Conservation (phyloP, 169 alveolate species). For the Toxoplasma gondii region DNA sequence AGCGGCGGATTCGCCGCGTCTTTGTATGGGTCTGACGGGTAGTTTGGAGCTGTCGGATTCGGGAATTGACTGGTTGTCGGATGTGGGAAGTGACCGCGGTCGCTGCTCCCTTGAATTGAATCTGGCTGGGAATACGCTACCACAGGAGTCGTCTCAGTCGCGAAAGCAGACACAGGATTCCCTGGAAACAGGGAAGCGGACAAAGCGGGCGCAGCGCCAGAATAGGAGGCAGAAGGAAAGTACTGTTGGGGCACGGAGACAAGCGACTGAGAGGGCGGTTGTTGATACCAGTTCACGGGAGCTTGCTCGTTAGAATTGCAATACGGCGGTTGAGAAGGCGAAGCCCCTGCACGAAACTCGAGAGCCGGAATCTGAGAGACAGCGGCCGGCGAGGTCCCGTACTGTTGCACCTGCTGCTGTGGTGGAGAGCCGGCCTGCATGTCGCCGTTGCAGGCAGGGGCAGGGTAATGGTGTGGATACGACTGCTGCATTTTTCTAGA, state of each 20-base stretch:
- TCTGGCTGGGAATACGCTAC: background rate
- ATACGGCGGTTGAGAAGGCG: background rate
- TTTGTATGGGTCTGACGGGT: background rate
- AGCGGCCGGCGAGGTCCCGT: background rate
- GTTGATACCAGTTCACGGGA: background rate
- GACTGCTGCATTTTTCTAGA: background rate
- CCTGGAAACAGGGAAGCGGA: background rate
- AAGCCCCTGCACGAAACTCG: background rate
- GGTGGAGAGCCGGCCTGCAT: background rate
- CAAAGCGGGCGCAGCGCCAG: background rate
- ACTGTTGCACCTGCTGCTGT: background rate
- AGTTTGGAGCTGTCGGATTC: background rate
- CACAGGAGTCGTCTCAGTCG: background rate
- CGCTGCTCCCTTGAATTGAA: background rate
- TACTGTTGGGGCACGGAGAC: background rate
- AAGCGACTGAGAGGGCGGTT: background rate
- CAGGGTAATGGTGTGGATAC: background rate
- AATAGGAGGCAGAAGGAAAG: background rate
- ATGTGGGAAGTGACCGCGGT: background rate
- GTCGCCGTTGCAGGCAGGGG: background rate
- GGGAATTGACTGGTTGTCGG: background rate
- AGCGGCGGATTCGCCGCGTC: background rate
- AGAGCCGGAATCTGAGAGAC: background rate
- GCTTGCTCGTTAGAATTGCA: background rate
- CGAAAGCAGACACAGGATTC: background rate